Evolutionary conservation across 1,284 basidiomycete species (phyloP).

Genomic region (Agaricales sp.): DNA sequence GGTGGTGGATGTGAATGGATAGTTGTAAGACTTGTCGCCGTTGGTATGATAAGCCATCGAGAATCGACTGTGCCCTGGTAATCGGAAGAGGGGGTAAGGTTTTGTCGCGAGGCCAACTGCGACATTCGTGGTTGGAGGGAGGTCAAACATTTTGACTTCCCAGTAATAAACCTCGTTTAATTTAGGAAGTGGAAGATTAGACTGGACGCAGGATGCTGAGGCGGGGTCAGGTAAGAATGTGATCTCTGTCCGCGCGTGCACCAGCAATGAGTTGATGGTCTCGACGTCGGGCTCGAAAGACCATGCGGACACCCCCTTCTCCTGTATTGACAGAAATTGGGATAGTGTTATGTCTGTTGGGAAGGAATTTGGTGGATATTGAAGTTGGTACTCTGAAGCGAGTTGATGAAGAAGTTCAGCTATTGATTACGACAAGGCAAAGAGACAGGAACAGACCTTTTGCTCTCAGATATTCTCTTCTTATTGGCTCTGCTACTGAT

Average conservation of each 20-base stretch:
- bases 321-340: constrained; percentile 94
- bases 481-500: constrained; percentile 56
- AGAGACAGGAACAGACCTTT: constrained; percentile 55
- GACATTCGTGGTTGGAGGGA: constrained; percentile 74
- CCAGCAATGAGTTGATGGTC: constrained; percentile 80
- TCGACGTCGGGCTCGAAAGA: constrained; percentile 96
- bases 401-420: background rate
- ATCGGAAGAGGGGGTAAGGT: constrained; percentile 86
- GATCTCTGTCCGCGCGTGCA: constrained; percentile 89
- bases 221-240: constrained; percentile 93
- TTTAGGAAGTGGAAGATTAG: constrained; percentile 89
- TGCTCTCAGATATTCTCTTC: constrained; percentile 73
- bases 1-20: constrained; percentile 83
- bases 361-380: constrained; percentile 87
- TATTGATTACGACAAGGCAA: background rate
- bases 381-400: constrained; percentile 71
- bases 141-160: constrained; percentile 97
- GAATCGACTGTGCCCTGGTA: constrained; percentile 82
- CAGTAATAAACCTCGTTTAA: constrained; percentile 97
- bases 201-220: constrained; percentile 87
- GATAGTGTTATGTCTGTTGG: constrained; percentile 95
- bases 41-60: constrained; percentile 97
- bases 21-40: constrained; percentile 97
- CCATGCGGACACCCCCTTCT: constrained; percentile 97
- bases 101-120: constrained; percentile 90